phyloP scores from a whole-genome alignment of 176 grass and related monocot genomes.

The Zizania latifolia region DNA sequence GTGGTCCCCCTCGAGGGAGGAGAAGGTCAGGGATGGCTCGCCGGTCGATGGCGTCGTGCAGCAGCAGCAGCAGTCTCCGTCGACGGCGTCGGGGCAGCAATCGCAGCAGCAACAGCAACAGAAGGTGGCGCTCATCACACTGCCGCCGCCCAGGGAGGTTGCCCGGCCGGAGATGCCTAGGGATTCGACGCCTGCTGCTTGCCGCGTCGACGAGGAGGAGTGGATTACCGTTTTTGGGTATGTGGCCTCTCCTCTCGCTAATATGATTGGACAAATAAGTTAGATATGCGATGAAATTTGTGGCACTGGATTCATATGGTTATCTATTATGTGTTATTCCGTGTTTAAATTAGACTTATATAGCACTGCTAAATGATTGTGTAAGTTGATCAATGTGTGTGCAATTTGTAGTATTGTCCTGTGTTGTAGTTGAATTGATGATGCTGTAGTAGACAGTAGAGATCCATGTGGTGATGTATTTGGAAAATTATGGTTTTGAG shows the following conservation, averaged over 20 bases:
- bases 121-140: conserved; percentile 56
- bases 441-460: neutral
- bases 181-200: conserved; percentile 36
- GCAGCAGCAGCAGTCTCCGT: conserved; percentile 39
- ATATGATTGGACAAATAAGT: neutral
- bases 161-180: conserved; percentile 60
- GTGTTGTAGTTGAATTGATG: neutral
- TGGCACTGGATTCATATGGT: neutral
- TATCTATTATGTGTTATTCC: neutral
- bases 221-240: conserved; percentile 90
- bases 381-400: neutral
- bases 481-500: neutral
- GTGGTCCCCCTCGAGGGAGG: conserved; percentile 47
- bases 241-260: neutral
- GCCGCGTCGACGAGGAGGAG: conserved; percentile 66
- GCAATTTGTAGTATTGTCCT: neutral
- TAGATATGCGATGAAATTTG: conserved; percentile 8
- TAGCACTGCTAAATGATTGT: neutral
- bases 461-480: neutral
- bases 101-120: conserved; percentile 32
- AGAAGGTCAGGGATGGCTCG: conserved; percentile 38
- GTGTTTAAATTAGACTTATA: neutral
- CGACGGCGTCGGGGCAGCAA: conserved; percentile 23
- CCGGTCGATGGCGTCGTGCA: conserved; percentile 64
- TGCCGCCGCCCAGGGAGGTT: conserved; percentile 69